Percentiles rank a stretch among this genome's conserved stretches.
phyloP scores from a whole-genome alignment of 2,329 filamentous ascomycete species.

The Diplodia sapinea region DNA sequence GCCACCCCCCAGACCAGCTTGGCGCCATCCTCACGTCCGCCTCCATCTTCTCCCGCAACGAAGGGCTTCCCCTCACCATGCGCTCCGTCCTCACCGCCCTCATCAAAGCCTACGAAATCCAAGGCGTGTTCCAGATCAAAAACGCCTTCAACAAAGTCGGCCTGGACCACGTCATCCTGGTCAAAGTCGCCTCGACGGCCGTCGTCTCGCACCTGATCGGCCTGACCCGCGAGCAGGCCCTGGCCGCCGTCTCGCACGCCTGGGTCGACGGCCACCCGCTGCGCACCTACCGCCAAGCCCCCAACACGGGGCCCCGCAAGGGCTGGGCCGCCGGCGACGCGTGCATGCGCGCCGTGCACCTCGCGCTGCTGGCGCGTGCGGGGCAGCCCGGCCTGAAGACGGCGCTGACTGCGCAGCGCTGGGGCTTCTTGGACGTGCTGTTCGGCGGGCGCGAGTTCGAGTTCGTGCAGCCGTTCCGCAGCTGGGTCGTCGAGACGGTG shows the following conservation, averaged over 20 bases:
- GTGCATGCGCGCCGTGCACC: constrained; percentile 91
- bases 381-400: constrained; percentile 91
- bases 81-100: constrained; percentile 89
- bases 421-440: constrained; percentile 98
- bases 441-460: constrained; percentile 91
- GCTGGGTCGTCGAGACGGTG: constrained; percentile 99
- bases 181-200: constrained; percentile 95
- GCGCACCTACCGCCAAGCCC: constrained; percentile 94
- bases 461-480: constrained; percentile 94
- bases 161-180: constrained; percentile 94
- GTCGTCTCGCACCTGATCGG: constrained; percentile 96
- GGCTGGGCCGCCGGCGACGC: constrained; percentile 99
- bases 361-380: constrained; percentile 86
- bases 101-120: constrained; percentile 99
- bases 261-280: constrained; percentile 97
- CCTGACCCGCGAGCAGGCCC: constrained; percentile 85
- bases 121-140: constrained; percentile 92
- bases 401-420: constrained; percentile 87
- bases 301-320: constrained; percentile 99
- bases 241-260: constrained; percentile 93
- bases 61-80: constrained; percentile 78
- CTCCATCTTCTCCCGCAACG: constrained; percentile 96
- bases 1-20: constrained; percentile 71
- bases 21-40: constrained; percentile 95
- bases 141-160: constrained; percentile 99